Evolutionary conservation across 192 early-diverging fungal genomes (phyloP), one percentile per base, ranked within the genome.

Genomic region (Rhizophagus clarus): DNA sequence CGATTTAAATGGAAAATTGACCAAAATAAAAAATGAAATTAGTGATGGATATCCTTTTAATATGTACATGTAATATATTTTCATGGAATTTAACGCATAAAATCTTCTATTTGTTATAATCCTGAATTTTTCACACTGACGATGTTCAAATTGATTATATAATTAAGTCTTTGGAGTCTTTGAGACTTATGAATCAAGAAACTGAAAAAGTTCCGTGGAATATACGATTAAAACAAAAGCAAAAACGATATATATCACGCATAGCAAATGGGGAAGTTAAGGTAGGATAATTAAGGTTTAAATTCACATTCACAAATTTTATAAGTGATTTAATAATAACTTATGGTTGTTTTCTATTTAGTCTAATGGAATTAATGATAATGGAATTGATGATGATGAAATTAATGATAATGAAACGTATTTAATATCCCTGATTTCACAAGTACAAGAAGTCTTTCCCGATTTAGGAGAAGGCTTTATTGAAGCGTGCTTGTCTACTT

Each of bases 391-490:
- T 34, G 34, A 34, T 2, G 5, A 34, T 8, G 37, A 7, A 40
- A 40, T 42, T 22, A 26, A 73, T 10, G 47, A 28, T n/a, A 22
- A 56, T 28, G 49, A 14, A 47, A 47, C 32, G 24, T 26, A 26
- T 12, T 17, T 45, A 20, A 90, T 89, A 0, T 83, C 84, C 1
- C 85, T 91, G 9, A 93, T 97, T 66, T 92, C 92, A 4, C 94
- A 97, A 81, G 85, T 98, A 3, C 90, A 92, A 61, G 96, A 98
- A 62, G 74, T 98, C 45, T 95, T 98, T 76, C 94, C 96, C 0
- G 94, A 96, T 64, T 85, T 97, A 12, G 96, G 96, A 17, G 93
- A 92, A 20, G 96, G 96, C 11, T 98, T 96, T 84, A 90, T 98
- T 68, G 94, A 95, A 76, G 93, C 94, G 3, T 96, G 95, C 79